Evolutionary conservation across 1,284 basidiomycete species (phyloP).

Genomic region (Irpex sp.): DNA sequence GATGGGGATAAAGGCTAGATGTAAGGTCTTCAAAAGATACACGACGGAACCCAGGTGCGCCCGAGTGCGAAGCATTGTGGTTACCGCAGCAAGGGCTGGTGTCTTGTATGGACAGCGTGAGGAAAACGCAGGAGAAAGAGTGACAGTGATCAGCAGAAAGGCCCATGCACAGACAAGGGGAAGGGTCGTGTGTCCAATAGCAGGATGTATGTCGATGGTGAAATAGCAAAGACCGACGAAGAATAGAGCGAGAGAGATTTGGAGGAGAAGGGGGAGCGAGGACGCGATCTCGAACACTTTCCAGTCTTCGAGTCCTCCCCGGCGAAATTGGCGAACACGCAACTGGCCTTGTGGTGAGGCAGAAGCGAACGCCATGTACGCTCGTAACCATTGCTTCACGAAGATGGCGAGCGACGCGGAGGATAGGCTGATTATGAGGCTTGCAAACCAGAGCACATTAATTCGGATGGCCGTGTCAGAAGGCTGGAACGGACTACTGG

Average conservation of each 20-base stretch:
- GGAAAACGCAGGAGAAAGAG: not conserved
- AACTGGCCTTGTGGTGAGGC: not conserved
- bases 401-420: conserved; percentile 14
- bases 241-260: conserved; percentile 13
- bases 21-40: no score
- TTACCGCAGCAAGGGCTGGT: not conserved
- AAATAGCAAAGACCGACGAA: conserved; percentile 14
- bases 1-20: no score
- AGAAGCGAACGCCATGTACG: conserved; percentile 4
- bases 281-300: conserved; percentile 10
- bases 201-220: conserved; percentile 4
- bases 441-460: conserved; percentile 14
- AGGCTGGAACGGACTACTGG: not conserved
- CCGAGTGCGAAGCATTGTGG: not conserved
- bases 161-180: not conserved
- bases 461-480: not conserved
- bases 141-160: not conserved
- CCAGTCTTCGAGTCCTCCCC: conserved; percentile 8
- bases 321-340: conserved; percentile 9
- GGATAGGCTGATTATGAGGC: conserved; percentile 13
- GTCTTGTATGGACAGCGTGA: conserved; percentile 4
- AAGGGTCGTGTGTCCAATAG: conserved; percentile 1
- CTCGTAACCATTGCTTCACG: conserved; percentile 16
- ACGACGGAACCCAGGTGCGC: no score
- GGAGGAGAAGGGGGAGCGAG: conserved; percentile 15